Evolutionary conservation across 2,329 filamentous ascomycete species (phyloP).

Genomic region (Colletotrichum sp.): DNA sequence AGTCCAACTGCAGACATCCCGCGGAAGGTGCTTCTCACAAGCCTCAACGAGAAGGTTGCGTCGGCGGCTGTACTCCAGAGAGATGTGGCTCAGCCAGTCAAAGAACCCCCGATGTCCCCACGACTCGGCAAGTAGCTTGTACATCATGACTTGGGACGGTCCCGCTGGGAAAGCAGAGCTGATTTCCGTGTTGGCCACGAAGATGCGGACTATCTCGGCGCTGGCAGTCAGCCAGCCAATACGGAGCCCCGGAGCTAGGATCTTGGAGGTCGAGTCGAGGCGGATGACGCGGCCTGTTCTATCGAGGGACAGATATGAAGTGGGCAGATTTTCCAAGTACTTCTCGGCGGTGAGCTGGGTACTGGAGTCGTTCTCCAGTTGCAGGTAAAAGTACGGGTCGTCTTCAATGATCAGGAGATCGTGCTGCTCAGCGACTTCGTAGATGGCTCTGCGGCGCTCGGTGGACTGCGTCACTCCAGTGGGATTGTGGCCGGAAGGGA

Average conservation of each 20-base stretch:
- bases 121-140: background rate
- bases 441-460: rapidly evolving
- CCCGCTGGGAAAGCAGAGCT: background rate
- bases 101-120: background rate
- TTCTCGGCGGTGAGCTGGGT: background rate
- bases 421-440: background rate
- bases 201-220: background rate
- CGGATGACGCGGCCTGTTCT: background rate
- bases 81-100: background rate
- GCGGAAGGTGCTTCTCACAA: background rate
- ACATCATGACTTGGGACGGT: background rate
- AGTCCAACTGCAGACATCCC: rapidly evolving
- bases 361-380: background rate
- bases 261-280: background rate
- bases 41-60: background rate
- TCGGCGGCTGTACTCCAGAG: background rate
- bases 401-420: background rate
- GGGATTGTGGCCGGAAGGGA: background rate
- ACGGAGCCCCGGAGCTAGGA: background rate
- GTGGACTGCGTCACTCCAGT: rapidly evolving
- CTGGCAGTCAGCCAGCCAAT: background rate
- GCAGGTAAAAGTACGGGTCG: background rate
- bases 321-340: background rate
- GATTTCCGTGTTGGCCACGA: background rate
- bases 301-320: background rate